phyloP scores from a whole-genome alignment of 495 filamentous ascomycete genomes.

The Trichocladium antarcticum region DNA sequence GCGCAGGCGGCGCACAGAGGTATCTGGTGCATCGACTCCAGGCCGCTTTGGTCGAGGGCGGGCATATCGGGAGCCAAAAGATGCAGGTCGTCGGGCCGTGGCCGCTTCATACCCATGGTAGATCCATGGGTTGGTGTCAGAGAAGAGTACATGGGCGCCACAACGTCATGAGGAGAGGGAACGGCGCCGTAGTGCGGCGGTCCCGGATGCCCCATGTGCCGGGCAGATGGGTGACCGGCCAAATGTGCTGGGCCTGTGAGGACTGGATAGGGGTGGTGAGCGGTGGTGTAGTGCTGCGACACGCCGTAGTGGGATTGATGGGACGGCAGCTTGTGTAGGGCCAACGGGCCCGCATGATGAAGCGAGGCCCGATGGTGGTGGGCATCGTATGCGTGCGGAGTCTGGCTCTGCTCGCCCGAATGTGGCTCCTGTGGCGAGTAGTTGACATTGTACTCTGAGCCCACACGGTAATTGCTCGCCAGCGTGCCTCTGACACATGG shows the following conservation, averaged over 20 bases:
- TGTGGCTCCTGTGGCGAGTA: constrained; percentile 51
- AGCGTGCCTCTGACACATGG: constrained; percentile 58
- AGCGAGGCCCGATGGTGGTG: constrained; percentile 41
- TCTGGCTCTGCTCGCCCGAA: constrained; percentile 43
- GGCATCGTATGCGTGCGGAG: constrained; percentile 41
- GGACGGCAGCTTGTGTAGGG: constrained; percentile 34
- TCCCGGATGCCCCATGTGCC: constrained; percentile 37
- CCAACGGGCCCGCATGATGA: constrained; percentile 36
- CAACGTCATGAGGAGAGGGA: constrained; percentile 34
- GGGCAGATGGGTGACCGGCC: constrained; percentile 34
- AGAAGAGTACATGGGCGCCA: constrained; percentile 36
- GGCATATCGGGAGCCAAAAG: constrained; percentile 41
- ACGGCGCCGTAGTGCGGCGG: constrained; percentile 35
- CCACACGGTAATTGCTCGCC: constrained; percentile 53
- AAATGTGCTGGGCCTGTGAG: constrained; percentile 39
- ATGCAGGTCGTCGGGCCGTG: constrained; percentile 39
- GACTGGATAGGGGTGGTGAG: constrained; percentile 41
- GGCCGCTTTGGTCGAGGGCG: constrained; percentile 37
- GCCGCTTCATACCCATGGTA: constrained; percentile 35
- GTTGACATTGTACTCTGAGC: constrained; percentile 51
- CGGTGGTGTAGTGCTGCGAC: constrained; percentile 40
- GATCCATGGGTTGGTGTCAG: constrained; percentile 34
- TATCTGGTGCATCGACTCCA: constrained; percentile 40
- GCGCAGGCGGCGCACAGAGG: constrained; percentile 36
- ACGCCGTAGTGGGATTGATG: constrained; percentile 38